Conservation (phyloP, 441 rosid genomes). For the Arabidopsis lyrata region DNA sequence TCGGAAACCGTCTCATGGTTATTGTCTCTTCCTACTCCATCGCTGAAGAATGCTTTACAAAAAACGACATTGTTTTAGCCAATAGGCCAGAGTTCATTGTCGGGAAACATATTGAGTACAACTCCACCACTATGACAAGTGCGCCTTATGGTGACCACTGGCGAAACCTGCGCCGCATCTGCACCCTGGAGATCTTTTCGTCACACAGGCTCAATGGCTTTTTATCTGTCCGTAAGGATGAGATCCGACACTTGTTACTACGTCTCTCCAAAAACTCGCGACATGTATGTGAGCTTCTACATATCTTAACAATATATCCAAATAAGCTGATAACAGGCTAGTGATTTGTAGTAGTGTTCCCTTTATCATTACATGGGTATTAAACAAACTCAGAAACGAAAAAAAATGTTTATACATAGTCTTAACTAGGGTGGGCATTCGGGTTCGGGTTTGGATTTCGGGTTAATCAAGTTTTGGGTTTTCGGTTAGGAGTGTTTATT, state of each 20-base stretch:
- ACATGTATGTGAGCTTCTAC: not conserved
- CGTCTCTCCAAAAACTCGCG: constrained; percentile 18
- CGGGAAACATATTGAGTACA: constrained; percentile 17
- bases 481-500: no score
- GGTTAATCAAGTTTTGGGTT: no score
- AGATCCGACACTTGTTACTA: constrained; percentile 29
- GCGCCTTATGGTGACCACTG: constrained; percentile 41
- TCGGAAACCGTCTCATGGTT: constrained; percentile 59
- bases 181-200: constrained; percentile 43
- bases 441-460: no score
- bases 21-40: constrained; percentile 58
- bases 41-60: constrained; percentile 56
- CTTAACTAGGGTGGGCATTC: no score
- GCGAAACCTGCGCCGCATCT: constrained; percentile 43
- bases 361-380: no score
- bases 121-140: constrained; percentile 22
- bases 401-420: no score
- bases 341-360: no score
- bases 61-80: constrained; percentile 23
- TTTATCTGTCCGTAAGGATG: constrained; percentile 39
- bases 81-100: constrained; percentile 2
- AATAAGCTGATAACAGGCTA: no score
- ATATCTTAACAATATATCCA: no score
- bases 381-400: no score
- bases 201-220: constrained; percentile 31